Percentiles rank a stretch among this genome's conserved stretches.
phyloP scores from a whole-genome alignment of 495 filamentous ascomycete species.

The Umbilicaria muhlenbergii region DNA sequence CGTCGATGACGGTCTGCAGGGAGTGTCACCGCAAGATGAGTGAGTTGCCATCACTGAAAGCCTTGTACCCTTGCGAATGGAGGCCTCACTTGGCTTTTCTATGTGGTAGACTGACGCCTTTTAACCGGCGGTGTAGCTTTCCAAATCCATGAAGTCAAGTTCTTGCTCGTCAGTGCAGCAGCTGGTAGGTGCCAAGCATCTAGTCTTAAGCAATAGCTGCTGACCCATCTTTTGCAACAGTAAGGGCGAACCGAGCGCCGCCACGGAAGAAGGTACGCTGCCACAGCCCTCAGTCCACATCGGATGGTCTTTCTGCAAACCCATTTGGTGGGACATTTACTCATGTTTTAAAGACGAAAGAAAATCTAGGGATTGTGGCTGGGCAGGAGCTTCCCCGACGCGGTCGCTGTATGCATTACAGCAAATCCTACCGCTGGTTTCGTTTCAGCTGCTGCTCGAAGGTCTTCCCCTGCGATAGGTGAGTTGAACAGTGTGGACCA shows the following conservation, averaged over 20 bases:
- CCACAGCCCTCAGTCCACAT: neutral
- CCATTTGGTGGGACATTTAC: neutral
- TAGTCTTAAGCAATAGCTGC: neutral
- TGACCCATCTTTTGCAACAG: neutral
- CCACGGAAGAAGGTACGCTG: slow-evolving; percentile 33
- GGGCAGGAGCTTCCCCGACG: slow-evolving; percentile 63
- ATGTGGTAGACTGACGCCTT: neutral
- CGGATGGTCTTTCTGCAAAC: neutral
- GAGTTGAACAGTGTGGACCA: slow-evolving; percentile 8
- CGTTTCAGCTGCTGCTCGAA: slow-evolving; percentile 49
- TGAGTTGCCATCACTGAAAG: slow-evolving; percentile 13
- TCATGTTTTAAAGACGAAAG: slow-evolving; percentile 22
- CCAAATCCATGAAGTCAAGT: slow-evolving; percentile 64
- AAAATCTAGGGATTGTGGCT: slow-evolving; percentile 62
- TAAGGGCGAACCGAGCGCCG: slow-evolving; percentile 19
- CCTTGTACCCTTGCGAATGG: neutral
- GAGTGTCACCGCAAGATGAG: slow-evolving; percentile 75
- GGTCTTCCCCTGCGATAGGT: slow-evolving; percentile 66
- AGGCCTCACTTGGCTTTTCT: neutral
- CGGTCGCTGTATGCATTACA: slow-evolving; percentile 67
- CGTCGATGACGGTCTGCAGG: slow-evolving; percentile 61
- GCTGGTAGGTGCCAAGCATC: slow-evolving; percentile 19
- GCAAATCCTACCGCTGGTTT: slow-evolving; percentile 76
- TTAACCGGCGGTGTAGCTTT: slow-evolving; percentile 29
- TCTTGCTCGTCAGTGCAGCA: slow-evolving; percentile 52